phyloP scores from a whole-genome alignment of 2,329 filamentous ascomycete species.

The Fusarium albosuccineum region DNA sequence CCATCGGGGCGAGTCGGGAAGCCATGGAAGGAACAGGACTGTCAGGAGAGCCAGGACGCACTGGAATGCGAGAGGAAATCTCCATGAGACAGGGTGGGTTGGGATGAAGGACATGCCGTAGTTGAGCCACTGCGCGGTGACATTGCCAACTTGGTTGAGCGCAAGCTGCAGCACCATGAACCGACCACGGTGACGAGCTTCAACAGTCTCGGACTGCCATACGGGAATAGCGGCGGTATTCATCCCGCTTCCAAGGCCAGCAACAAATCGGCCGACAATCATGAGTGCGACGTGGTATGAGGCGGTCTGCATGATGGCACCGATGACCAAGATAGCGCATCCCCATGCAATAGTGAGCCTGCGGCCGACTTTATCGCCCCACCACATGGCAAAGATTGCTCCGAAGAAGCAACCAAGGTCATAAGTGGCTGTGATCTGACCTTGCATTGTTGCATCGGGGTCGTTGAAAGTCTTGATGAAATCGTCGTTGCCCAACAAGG shows the following conservation, averaged over 20 bases:
- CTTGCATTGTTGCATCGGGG: slow-evolving; percentile 1
- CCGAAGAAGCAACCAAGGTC: slow-evolving; percentile 26
- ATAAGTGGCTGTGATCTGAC: slow-evolving; percentile 19
- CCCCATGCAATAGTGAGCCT: slow-evolving; percentile 10
- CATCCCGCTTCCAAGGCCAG: slow-evolving; percentile 60
- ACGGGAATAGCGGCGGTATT: slow-evolving; percentile 55
- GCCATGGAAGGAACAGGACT: slow-evolving; percentile 46
- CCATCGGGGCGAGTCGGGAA: slow-evolving; percentile 22
- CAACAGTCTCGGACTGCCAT: slow-evolving; percentile 55
- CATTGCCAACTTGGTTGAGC: slow-evolving; percentile 50
- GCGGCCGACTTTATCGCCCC: slow-evolving; percentile 16
- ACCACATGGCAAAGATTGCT: slow-evolving; percentile 13
- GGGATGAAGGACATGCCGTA: slow-evolving; percentile 55
- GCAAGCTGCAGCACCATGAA: slow-evolving; percentile 20
- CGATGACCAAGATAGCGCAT: slow-evolving; percentile 13
- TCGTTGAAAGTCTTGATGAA: slow-evolving; percentile 10
- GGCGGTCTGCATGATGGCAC: slow-evolving; percentile 18
- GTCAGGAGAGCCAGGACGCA: slow-evolving; percentile 41
- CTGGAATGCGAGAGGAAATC: slow-evolving; percentile 61
- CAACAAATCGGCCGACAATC: slow-evolving; percentile 49
- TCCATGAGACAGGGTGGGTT: slow-evolving; percentile 53
- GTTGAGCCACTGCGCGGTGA: slow-evolving; percentile 55
- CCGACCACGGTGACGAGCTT: slow-evolving; percentile 32
- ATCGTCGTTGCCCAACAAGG: slow-evolving; percentile 1
- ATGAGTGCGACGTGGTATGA: slow-evolving; percentile 28